Evolutionary conservation across 495 filamentous ascomycete genomes (phyloP).

Genomic region (Aspergillus sparsus): DNA sequence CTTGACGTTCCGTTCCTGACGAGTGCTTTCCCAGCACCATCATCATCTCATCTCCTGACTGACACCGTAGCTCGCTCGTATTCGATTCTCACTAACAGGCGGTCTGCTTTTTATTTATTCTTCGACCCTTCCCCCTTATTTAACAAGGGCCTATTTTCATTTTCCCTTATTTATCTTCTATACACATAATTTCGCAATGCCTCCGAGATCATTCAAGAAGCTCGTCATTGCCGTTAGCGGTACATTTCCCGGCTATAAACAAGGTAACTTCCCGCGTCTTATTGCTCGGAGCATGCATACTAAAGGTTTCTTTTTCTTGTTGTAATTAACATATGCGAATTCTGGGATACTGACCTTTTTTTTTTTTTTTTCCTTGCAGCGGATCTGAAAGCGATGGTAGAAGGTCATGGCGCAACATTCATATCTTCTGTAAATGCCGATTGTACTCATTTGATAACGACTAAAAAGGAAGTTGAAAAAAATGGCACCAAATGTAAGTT

Average conservation of each 20-base stretch:
- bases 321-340: background rate
- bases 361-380: constrained; percentile 25
- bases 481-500: constrained; percentile 41
- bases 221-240: constrained; percentile 62
- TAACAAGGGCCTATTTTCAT: background rate
- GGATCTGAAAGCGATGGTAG: constrained; percentile 41
- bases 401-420: constrained; percentile 51
- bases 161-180: constrained; percentile 2
- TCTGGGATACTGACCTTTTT: background rate
- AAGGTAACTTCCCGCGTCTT: constrained; percentile 40
- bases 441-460: constrained; percentile 64
- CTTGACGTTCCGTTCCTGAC: too few relatives aligned
- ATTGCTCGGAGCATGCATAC: background rate
- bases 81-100: background rate
- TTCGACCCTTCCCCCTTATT: background rate
- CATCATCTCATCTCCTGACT: too few relatives aligned
- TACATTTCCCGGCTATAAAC: constrained; percentile 55
- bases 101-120: background rate
- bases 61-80: background rate
- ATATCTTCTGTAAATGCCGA: constrained; percentile 44
- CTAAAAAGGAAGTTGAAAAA: constrained; percentile 54
- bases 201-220: constrained; percentile 38
- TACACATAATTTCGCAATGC: constrained; percentile 26
- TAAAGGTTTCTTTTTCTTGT: background rate
- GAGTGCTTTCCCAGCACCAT: too few relatives aligned